These are phyloP conservation scores for Beauveria medogensis DNA, from an alignment of 2,329 filamentous ascomycete species.

Conservation along the genomic window DNA sequence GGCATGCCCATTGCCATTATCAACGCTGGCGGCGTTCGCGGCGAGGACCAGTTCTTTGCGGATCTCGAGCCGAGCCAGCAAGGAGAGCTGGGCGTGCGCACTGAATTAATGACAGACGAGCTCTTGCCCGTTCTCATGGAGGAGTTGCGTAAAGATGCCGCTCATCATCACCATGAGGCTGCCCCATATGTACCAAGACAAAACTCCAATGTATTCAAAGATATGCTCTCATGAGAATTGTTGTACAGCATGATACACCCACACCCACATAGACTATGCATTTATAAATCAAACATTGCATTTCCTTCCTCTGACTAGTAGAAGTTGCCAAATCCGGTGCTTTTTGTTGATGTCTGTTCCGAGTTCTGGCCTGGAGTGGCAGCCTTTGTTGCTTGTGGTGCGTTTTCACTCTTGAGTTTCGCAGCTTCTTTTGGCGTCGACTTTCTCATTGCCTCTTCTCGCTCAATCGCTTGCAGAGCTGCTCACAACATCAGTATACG, in stretches of 20 bases:
- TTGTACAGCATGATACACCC: constrained; percentile 13
- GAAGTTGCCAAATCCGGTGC: constrained; percentile 35
- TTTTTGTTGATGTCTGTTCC: constrained; percentile 17
- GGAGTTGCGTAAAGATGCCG: constrained; percentile 31
- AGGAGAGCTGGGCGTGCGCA: constrained; percentile 45
- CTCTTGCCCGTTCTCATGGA: constrained; percentile 50
- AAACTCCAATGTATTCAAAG: constrained; percentile 40
- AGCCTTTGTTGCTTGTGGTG: constrained; percentile 13
- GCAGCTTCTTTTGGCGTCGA: constrained; percentile 18
- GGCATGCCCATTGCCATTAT: constrained; percentile 81
- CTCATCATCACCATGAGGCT: neutral
- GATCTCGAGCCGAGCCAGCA: constrained; percentile 43
- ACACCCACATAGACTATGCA: constrained; percentile 11
- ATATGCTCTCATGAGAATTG: constrained; percentile 47
- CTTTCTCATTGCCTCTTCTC: constrained; percentile 45
- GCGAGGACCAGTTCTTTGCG: constrained; percentile 65
- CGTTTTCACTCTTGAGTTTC: constrained; percentile 12
- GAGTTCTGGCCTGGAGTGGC: constrained; percentile 16
- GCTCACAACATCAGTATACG: constrained; percentile 12
- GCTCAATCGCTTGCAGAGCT: constrained; percentile 61
- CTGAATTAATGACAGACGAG: constrained; percentile 50
- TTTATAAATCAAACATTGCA: constrained; percentile 6
- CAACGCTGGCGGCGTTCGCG: constrained; percentile 77
- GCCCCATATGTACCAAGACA: constrained; percentile 6
- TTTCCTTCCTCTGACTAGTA: constrained; percentile 30